phyloP scores from a whole-genome alignment of 2,329 filamentous ascomycete species.

The Hawksworthiomyces lignivorus region DNA sequence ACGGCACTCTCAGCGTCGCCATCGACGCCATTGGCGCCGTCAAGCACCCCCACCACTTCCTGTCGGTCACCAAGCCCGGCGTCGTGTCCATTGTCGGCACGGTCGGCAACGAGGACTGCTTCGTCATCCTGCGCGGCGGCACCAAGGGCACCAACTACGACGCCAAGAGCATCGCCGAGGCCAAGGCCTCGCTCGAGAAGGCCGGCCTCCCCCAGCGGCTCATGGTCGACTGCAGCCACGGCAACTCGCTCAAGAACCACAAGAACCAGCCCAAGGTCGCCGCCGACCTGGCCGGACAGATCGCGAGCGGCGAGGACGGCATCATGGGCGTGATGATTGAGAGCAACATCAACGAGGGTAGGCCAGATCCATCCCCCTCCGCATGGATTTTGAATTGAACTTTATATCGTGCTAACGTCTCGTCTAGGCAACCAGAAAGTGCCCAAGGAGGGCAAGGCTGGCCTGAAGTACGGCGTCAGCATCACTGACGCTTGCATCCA shows the following conservation, averaged over 20 bases:
- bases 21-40: slow-evolving; percentile 95
- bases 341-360: slow-evolving; percentile 90
- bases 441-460: slow-evolving; percentile 73
- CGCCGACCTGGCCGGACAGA: slow-evolving; percentile 71
- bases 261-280: slow-evolving; percentile 96
- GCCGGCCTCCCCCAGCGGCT: slow-evolving; percentile 67
- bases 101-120: slow-evolving; percentile 92
- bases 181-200: slow-evolving; percentile 70
- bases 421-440: slow-evolving; percentile 75
- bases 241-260: slow-evolving; percentile 93
- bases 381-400: slow-evolving; percentile 2
- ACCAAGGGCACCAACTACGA: slow-evolving; percentile 94
- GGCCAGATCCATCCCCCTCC: slow-evolving; percentile 17
- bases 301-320: slow-evolving; percentile 70
- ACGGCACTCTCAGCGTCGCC: slow-evolving; percentile 80
- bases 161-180: slow-evolving; percentile 70
- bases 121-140: slow-evolving; percentile 88
- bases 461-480: slow-evolving; percentile 85
- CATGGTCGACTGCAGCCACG: slow-evolving; percentile 98
- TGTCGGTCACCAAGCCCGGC: slow-evolving; percentile 94
- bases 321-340: slow-evolving; percentile 99
- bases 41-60: slow-evolving; percentile 87
- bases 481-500: slow-evolving; percentile 97
- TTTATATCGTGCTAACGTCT: background rate
- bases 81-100: slow-evolving; percentile 93